Conservation (phyloP, 164 flowering plant species). For the Chloranthus sessilifolius region DNA sequence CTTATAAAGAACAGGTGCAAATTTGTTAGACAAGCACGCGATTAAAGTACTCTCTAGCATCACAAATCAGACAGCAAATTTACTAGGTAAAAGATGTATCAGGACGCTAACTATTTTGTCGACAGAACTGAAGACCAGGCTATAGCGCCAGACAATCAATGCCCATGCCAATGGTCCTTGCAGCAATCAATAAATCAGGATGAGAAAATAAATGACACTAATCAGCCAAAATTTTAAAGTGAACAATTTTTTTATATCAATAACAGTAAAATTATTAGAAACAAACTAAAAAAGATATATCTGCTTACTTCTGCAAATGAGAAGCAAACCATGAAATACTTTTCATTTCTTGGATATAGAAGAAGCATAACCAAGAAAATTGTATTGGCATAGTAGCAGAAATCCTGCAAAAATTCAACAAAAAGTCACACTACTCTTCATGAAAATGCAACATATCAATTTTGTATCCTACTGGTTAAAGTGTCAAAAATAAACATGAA, state of each 20-base stretch:
- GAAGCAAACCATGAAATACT: slow-evolving; percentile 97
- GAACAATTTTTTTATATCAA: no score
- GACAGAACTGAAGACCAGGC: slow-evolving; percentile 90
- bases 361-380: slow-evolving; percentile 83
- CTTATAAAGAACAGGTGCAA: no score
- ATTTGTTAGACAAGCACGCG: no score
- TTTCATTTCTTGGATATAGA: slow-evolving; percentile 84
- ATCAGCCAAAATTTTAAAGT: no score
- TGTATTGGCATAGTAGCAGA: slow-evolving; percentile 97
- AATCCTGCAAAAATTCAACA: slow-evolving; percentile 53
- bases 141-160: slow-evolving; percentile 93
- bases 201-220: no score
- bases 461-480: no score
- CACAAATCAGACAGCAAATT: no score
- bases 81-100: slow-evolving; percentile 94
- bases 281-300: not conserved
- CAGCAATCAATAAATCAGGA: slow-evolving; percentile 11
- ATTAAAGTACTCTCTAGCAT: no score
- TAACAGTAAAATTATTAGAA: no score
- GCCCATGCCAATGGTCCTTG: slow-evolving; percentile 99
- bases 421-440: not conserved
- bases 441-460: not conserved
- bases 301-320: slow-evolving; percentile 90
- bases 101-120: slow-evolving; percentile 95
- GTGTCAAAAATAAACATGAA: no score